Base-by-base conservation (phyloP, 2,329 filamentous ascomycete genomes). In the Hymenoscyphus repandus region DNA sequence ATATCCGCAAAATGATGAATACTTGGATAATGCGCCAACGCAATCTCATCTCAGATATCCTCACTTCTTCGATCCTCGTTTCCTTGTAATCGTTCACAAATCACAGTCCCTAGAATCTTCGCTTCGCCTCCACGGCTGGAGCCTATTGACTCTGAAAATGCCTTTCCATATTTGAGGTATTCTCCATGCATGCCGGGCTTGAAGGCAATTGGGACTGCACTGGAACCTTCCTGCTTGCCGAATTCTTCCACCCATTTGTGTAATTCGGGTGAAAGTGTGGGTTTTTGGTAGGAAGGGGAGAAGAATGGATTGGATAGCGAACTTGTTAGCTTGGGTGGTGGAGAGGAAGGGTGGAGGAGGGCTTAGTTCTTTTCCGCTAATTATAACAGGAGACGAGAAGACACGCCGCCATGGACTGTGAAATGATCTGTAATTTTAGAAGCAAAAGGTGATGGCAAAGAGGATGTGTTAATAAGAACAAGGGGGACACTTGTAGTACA, bases 21-120 rank as follows among this genome's bases (percentile, higher is more conserved):
- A 45, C 74, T 80, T 2, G 82, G 80, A 65, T 85, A 85, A 68
- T 84, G 80, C 49, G 81, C 82, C 39, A 85, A 69, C 0, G 81
- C 80, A 54, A 85, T 73, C 66, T 85, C 81, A 62, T 85, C 77
- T 81, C 82, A 85, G 36, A 45, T 52, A 4, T 50, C 51, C 5
- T 46, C 51, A 10, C 43, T 47, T 36, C 39, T 67, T 5, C 32
- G 32, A 11, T 41, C 38, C 18, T 68, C 11, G 65, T 67, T 41
- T 55, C 52, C 37, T 15, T 58, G 60, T 44, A 41, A 32, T n/a
- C 38, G 39, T 2, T 67, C 66, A 12, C 58, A 55, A 10, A 79
- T 70, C 1, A 83, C 77, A 49, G 74, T 79, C 0, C 81, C 82
- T 0, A 84, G 79, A 5, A 85, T 70, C 67, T 85, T 85, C 1